Base-by-base conservation (phyloP, 495 filamentous ascomycete genomes). In the Penicillium egyptiacum region DNA sequence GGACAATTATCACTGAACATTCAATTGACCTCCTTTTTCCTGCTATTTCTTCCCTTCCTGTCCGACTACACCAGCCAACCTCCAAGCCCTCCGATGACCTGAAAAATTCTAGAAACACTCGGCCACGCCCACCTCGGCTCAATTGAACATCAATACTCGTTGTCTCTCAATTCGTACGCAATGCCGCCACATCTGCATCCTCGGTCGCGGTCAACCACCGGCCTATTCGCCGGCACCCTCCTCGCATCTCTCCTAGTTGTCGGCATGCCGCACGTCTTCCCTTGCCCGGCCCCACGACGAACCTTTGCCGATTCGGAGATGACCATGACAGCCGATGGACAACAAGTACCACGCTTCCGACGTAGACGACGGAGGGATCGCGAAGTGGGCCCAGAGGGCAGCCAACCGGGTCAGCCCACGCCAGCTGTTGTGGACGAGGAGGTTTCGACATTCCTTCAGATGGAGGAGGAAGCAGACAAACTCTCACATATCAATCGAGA, bases 161-260 rank as follows among this genome's bases (percentile, higher is more conserved):
- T 53, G 35, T 20, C 25, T 42, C 20, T 16, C 25, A 37, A 46
- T 30, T 19, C 40, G 31, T 45, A 19, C 56, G 77, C 57, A 53
- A 96, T 96, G 91, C 88, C 92, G 51, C 90, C 91, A 35, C 86
- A 90, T 76, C 88, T 98, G 28, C 94, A 98, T 73, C 94, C 94
- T 7, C 86, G 91, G 63, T 96, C 92, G 49, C 87, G 90, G 67
- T 86, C 88, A 70, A 98, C 94, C 57, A 89, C 86, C 47, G 91
- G 91, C 25, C 87, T 98, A 26, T 98, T 98, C 77, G 90, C 91
- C 45, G 89, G 87, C n/a, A 97, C 92, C n/a, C 81, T 97, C 35
- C 77, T 88, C n/a, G 83, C 90, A 22, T 90, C 88, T 60, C 95
- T 98, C 69, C 80, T 96, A 60, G 90, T 97, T 55, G 94, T 98